Evolutionary conservation across 331 rosid genomes (phyloP), one percentile per base, ranked within the genome.

Genomic region (Acacia concinna): DNA sequence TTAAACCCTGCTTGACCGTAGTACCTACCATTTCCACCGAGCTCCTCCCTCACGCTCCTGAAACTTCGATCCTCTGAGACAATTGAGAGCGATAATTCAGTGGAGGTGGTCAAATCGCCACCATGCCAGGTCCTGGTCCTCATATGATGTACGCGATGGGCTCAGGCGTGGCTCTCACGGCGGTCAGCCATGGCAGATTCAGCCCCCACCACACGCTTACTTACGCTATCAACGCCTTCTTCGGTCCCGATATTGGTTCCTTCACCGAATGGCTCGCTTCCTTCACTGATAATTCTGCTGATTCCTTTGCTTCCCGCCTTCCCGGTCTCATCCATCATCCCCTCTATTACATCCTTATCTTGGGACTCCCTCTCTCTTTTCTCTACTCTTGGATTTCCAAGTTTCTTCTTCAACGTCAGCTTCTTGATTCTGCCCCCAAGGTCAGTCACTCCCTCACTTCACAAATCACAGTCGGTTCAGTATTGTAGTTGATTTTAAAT

Each of bases 121-220:
- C 82, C 81, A 93, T 90, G 97, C 98, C 98, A 17, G 97, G 98
- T 13, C 97, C 97, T 2, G 97, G 97, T 71, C 90, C 97, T 28
- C 98, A 94, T 86, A 57, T 94, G 78, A 88, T 94, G 85, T 92
- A 92, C 82, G 95, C 97, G 73, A 91, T 94, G 97, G 91, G 91
- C 12, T 87, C 91, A 0, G 92, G 97, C 65, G 70, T 88, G 83
- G 91, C 75, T 77, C 80, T 92, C 25, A 88, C 86, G 70, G 82
- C 81, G 41, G 79, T 84, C 60, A 75, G 75, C 83, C 77, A 81
- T 11, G 97, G 97, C 56, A 83, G 91, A 78, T 94, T 92, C 79
- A 87, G 86, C 80, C 97, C 97, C 1, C 97, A 92, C 85, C 98
- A 91, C 76, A 91, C 90, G 9, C 87, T 94, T 74, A 34, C 81